phyloP scores from a whole-genome alignment of 2,329 filamentous ascomycete species.

The Phaeosphaeriaceae sp. region DNA sequence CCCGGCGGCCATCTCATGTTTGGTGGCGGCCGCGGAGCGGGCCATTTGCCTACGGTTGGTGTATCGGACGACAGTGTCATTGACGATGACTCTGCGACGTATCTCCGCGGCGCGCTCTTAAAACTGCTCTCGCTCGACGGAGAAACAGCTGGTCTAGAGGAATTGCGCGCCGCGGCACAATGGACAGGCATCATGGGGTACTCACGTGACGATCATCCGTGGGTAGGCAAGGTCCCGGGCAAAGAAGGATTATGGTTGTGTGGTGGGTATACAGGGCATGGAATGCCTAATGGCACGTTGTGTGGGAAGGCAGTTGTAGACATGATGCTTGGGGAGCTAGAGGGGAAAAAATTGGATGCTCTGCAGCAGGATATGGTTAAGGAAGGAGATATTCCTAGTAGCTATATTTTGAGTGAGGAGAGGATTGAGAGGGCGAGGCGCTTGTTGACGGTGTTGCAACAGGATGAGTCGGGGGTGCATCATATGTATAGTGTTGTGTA shows the following conservation, averaged over 20 bases:
- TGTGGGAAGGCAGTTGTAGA: constrained; percentile 68
- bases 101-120: constrained; percentile 58
- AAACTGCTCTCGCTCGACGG: constrained; percentile 44
- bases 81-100: constrained; percentile 62
- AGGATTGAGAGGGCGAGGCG: constrained; percentile 39
- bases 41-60: constrained; percentile 57
- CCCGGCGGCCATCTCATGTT: constrained; percentile 68
- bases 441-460: constrained; percentile 43
- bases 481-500: constrained; percentile 39
- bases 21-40: constrained; percentile 69
- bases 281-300: constrained; percentile 76
- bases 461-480: constrained; percentile 36
- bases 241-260: constrained; percentile 66
- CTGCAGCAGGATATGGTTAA: constrained; percentile 43
- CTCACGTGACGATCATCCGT: constrained; percentile 67
- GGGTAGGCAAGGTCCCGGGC: constrained; percentile 72
- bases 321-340: constrained; percentile 58
- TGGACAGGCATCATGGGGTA: constrained; percentile 87
- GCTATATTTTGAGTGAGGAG: constrained; percentile 47
- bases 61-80: constrained; percentile 65
- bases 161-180: constrained; percentile 56
- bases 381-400: constrained; percentile 43
- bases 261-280: constrained; percentile 74
- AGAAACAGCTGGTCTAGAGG: constrained; percentile 46
- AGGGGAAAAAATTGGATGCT: constrained; percentile 38